Conservation (phyloP, 1,139 yeast species). For the Suhomyces kunorum region DNA sequence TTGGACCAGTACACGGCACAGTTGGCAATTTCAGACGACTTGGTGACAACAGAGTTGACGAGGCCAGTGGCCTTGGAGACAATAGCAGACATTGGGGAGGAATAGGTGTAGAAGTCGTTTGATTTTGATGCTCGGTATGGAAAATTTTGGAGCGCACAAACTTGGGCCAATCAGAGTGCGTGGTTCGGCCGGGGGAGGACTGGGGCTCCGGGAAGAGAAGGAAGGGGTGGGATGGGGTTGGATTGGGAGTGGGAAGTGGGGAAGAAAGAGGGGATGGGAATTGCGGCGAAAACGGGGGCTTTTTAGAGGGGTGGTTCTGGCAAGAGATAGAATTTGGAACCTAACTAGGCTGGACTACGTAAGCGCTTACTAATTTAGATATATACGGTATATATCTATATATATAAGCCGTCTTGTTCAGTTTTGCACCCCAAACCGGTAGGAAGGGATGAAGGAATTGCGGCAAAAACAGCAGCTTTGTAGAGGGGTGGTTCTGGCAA, state of each 20-base stretch:
- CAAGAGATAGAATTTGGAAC: background rate
- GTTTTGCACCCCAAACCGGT: slow-evolving; percentile 36
- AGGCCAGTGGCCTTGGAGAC: slow-evolving; percentile 50
- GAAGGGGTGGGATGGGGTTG: background rate
- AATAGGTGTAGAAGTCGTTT: slow-evolving; percentile 1
- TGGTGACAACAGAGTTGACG: slow-evolving; percentile 38
- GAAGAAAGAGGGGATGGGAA: slow-evolving; percentile 12
- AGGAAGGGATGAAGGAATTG: slow-evolving; percentile 14
- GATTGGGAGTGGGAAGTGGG: background rate
- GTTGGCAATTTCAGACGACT: slow-evolving; percentile 45
- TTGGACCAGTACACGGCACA: slow-evolving; percentile 81
- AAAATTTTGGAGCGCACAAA: slow-evolving; percentile 13
- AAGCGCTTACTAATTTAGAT: background rate
- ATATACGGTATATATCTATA: no score
- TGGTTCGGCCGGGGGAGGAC: slow-evolving; percentile 1
- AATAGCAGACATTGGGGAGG: slow-evolving; percentile 48
- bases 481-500: background rate
- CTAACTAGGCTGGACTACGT: no score
- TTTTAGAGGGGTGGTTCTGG: background rate
- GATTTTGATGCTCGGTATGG: slow-evolving; percentile 6
- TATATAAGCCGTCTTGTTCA: no score
- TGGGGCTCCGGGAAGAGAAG: background rate
- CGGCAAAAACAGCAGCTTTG: background rate
- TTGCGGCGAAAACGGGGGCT: background rate
- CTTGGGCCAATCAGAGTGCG: slow-evolving; percentile 10